A percentile compares a stretch with the other conserved stretches of the same genome.
phyloP scores from a whole-genome alignment of 352 stramenopile genomes.

The Pythium vanterpoolii region DNA sequence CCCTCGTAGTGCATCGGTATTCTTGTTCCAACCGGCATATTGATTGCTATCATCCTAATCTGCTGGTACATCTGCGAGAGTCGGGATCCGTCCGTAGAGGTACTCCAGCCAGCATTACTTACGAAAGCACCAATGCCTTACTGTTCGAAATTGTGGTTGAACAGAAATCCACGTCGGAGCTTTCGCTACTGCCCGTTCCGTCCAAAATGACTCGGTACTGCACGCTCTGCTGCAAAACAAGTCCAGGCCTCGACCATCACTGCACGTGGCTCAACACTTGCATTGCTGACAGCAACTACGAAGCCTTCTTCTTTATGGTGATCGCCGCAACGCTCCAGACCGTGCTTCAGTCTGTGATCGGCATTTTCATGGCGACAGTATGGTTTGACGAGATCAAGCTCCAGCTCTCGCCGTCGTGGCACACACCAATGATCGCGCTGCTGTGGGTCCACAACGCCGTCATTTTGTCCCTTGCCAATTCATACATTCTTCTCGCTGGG shows the following conservation, averaged over 20 bases:
- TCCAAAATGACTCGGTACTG: constrained; percentile 74
- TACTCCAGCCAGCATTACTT: constrained; percentile 4
- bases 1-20: constrained; percentile 50
- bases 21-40: constrained; percentile 53
- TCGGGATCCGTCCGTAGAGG: constrained; percentile 52
- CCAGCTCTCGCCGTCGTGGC: constrained; percentile 36
- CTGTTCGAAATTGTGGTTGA: background rate
- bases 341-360: constrained; percentile 58
- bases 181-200: constrained; percentile 45
- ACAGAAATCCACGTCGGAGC: constrained; percentile 32
- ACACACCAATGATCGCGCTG: constrained; percentile 41
- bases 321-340: constrained; percentile 55
- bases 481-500: constrained; percentile 63
- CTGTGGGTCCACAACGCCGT: constrained; percentile 77
- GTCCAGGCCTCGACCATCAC: constrained; percentile 76
- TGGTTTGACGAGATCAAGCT: constrained; percentile 57
- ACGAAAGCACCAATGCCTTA: background rate
- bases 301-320: constrained; percentile 79
- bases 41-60: constrained; percentile 54
- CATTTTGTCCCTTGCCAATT: constrained; percentile 54
- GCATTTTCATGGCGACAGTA: constrained; percentile 71
- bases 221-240: constrained; percentile 82
- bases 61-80: constrained; percentile 70
- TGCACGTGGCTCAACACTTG: constrained; percentile 89
- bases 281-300: constrained; percentile 83